Evolutionary conservation across 164 flowering plant species (phyloP).

Genomic region (Berberis thunbergii): DNA sequence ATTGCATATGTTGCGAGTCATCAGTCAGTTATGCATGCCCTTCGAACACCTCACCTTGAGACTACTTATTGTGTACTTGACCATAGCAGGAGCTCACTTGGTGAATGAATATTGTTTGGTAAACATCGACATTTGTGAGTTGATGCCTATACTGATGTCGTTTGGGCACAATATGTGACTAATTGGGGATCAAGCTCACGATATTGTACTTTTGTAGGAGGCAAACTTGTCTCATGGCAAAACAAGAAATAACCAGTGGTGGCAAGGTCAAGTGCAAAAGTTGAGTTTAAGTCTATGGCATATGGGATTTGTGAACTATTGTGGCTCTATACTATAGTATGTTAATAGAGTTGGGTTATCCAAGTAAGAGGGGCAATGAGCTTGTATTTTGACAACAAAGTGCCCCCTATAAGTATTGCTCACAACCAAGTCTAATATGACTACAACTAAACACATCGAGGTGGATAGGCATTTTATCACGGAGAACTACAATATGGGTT

Average conservation of each 20-base stretch:
- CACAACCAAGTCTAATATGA: no score
- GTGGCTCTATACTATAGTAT: background rate
- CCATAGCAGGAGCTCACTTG: background rate
- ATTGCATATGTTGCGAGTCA: background rate
- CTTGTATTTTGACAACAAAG: slow-evolving; percentile 1
- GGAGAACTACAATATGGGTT: no score
- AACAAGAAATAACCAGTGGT: slow-evolving; percentile 1
- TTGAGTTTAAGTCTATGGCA: slow-evolving; percentile 1
- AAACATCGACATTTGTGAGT: background rate
- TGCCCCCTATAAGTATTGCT: no score
- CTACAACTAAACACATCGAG: no score
- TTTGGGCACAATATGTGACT: background rate
- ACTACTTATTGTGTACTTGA: background rate
- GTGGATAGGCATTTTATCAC: no score
- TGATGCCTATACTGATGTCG: slow-evolving; percentile 3
- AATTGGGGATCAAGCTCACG: background rate
- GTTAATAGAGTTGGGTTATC: background rate
- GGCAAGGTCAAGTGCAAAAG: slow-evolving; percentile 4
- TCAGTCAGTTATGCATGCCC: background rate
- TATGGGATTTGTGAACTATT: background rate
- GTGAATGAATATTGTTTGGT: background rate
- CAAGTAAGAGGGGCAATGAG: background rate
- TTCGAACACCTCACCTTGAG: background rate
- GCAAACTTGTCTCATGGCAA: background rate
- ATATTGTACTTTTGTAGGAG: slow-evolving; percentile 1